Base-by-base conservation (phyloP, 352 stramenopile species). In the Phytophthora sansomeana region DNA sequence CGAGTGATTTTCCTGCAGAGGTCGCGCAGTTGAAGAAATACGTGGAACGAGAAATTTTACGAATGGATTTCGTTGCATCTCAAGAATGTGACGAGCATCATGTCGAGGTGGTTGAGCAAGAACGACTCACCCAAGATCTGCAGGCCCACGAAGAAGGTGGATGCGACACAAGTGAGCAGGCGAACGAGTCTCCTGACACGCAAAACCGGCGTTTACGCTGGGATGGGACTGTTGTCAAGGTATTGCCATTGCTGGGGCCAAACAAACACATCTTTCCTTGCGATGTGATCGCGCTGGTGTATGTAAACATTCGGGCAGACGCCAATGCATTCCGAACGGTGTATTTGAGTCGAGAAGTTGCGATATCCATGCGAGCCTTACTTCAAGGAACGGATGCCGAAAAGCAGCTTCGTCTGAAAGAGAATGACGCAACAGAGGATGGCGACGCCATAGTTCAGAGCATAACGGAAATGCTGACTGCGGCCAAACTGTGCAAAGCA, bases 71-170 rank as follows among this genome's bases (percentile, higher is more conserved):
- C 35, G 43, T 67, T n/a, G 58, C 66, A 26, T 78, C 64, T 9
- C 77, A 89, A 59, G 63, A 87, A 29, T 66, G 57, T 30, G 32
- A 78, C 14, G 65, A 77, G 8, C 57, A 75, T 14, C 67, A 90
- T 67, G 77, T 69, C 30, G 58, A 67, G 39, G 51, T 46, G 16
- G 41, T 72, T 10, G 60, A 78, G 36, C 70, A 75, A 32, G 68
- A 91, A 32, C 74, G 67, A 53, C 63, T 89, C 3, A 89, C 78
- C 8, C 81, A 89, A 64, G 80, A 89, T 21, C 52, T 89, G 8
- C 57, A 73, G 16, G 64, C 58, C 21, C 72, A 83, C 36, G 50
- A 72, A 53, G 46, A 38, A 21, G 59, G 67, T 17, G 54, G 56
- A 28, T 19, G 6, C 24, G 35, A 39, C 19, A 17, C 53, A 63